Base-by-base conservation (phyloP, 2,329 filamentous ascomycete species). In the Ophiocordyceps unilateralis region DNA sequence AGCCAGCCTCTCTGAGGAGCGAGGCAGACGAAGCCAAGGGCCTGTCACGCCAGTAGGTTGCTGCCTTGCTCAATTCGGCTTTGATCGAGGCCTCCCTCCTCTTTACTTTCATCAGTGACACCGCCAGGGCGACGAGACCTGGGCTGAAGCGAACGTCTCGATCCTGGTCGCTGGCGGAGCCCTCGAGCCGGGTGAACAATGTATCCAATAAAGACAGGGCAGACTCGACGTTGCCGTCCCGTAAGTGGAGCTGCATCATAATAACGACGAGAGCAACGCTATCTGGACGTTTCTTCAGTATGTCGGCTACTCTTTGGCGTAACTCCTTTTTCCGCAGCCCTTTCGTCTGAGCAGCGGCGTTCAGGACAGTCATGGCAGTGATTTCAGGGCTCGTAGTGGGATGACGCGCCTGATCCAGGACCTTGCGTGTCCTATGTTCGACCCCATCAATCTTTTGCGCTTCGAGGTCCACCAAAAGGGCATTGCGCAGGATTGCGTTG, bases 211-310 rank as follows among this genome's bases (percentile, higher is more conserved):
- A 67, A n/a, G 70, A 67, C 30, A 87, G 74, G 5, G 89, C 89
- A 4, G 81, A 78, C 24, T 74, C 79, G 23, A 76, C 70, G 55
- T 89, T 86, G 40, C 79, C 75, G 36, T 70, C 74, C 41, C 78
- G 68, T 15, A 91, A 67, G 55, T 93, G 87, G 39, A 94, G 72
- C 58, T 95, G 87, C 10, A 89, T 71, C 44, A 86, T 73, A 10
- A 84, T 87, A 34, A 95, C 67, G 21, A 84, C 64, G 3, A 95
- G 68, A 1, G 88, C 89, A 20, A 94, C 67, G 55, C 95, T 86
- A 46, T 76, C 75, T 0, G 87, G 84, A 24, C 84, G 70, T 54
- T 77, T 80, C 51, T 85, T 79, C 7, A 89, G 65, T 12, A 88
- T 59, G 1, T 75, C 73, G 4, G 84, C 61, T 22, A 93, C 74